Evolutionary conservation across 768 basidiomycete species (phyloP).

Genomic region (Tephrocybe sp.): DNA sequence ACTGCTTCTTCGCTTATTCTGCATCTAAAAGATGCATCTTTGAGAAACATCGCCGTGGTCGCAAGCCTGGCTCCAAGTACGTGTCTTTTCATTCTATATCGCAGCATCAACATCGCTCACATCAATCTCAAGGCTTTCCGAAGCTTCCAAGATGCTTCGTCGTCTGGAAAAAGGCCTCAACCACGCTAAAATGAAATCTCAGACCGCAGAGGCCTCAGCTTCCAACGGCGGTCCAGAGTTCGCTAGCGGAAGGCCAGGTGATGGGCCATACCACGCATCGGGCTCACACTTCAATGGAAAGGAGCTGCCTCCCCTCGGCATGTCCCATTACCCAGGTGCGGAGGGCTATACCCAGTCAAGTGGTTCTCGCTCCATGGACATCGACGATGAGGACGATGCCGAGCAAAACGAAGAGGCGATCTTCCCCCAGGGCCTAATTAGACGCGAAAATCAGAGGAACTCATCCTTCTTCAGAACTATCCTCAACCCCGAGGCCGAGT

Average conservation of each 20-base stretch:
- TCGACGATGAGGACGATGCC: conserved; percentile 64
- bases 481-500: conserved; percentile 64
- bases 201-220: conserved; percentile 37
- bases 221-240: conserved; percentile 29
- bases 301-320: conserved; percentile 49
- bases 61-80: conserved; percentile 90
- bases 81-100: conserved; percentile 13
- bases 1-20: conserved; percentile 11
- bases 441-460: conserved; percentile 66
- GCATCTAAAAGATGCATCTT: conserved; percentile 63
- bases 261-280: conserved; percentile 32
- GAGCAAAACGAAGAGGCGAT: conserved; percentile 64
- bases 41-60: conserved; percentile 86
- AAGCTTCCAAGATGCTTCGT: conserved; percentile 87
- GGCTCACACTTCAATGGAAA: conserved; percentile 41
- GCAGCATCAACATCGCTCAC: conserved; percentile 12
- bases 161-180: conserved; percentile 83
- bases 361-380: conserved; percentile 40
- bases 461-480: conserved; percentile 86
- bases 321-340: conserved; percentile 33
- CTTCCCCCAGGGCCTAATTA: conserved; percentile 75
- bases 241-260: conserved; percentile 20
- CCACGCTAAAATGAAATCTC: conserved; percentile 72
- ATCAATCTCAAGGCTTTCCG: conserved; percentile 59
- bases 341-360: conserved; percentile 37